phyloP scores from a whole-genome alignment of 164 flowering plant genomes.

The Chimonanthus praecox region DNA sequence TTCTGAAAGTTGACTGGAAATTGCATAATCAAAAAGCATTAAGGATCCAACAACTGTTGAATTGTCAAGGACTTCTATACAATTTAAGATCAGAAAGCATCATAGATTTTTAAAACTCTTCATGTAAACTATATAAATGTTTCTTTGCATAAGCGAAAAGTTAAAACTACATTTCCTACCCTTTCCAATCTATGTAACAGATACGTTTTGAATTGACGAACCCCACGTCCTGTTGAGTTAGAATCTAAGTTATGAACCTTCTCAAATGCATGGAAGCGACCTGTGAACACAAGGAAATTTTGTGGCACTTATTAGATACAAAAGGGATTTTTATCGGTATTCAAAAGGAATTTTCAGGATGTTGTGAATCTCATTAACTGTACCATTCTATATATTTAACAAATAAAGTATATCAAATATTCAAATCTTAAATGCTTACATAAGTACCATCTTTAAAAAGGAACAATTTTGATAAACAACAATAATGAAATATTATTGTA shows the following conservation, averaged over 20 bases:
- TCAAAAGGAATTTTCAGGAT: no score
- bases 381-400: no score
- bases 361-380: no score
- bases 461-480: neutral
- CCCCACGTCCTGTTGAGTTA: slow-evolving; percentile 75
- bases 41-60: neutral
- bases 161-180: slow-evolving; percentile 35
- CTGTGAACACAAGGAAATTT: slow-evolving; percentile 30
- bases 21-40: neutral
- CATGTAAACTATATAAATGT: neutral
- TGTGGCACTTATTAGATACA: no score
- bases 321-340: no score
- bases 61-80: neutral
- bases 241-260: slow-evolving; percentile 84
- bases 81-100: neutral
- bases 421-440: no score
- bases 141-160: neutral
- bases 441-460: neutral
- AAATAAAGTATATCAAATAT: no score
- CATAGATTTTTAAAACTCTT: neutral
- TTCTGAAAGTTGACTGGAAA: neutral
- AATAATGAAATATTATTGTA: no score
- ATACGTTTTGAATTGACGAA: slow-evolving; percentile 91
- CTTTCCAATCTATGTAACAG: slow-evolving; percentile 70
- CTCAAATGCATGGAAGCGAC: slow-evolving; percentile 97